A percentile compares a stretch with the other conserved stretches of the same genome.
phyloP scores from a whole-genome alignment of 1,139 yeast species.

The Sporopachydermia cereana region DNA sequence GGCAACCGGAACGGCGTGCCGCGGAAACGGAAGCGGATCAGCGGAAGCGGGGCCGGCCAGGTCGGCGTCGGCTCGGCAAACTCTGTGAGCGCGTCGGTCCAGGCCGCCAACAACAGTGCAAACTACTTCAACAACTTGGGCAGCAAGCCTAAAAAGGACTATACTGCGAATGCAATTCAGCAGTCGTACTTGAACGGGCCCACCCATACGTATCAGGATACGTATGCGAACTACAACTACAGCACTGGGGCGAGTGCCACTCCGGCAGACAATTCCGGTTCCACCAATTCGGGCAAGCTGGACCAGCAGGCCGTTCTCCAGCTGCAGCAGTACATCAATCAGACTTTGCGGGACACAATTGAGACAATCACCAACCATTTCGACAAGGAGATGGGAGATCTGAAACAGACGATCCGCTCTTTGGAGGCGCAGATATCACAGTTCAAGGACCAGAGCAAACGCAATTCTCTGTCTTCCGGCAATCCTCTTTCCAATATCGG shows the following conservation, averaged over 20 bases:
- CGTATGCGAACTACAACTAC: conserved; percentile 1
- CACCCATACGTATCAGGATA: conserved; percentile 1
- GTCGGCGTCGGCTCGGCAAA: background rate
- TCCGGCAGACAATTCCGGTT: background rate
- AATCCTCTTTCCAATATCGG: conserved; percentile 2
- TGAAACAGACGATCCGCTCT: background rate
- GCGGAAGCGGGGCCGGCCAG: background rate
- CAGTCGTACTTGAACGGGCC: conserved; percentile 3
- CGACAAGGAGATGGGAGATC: conserved; percentile 1
- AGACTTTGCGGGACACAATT: conserved; percentile 2
- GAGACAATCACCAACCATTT: conserved; percentile 3
- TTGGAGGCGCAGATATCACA: conserved; percentile 3
- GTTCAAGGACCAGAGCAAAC: conserved; percentile 1
- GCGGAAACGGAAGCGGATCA: conserved; percentile 1
- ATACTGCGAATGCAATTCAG: background rate
- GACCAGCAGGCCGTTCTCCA: background rate
- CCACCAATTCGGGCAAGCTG: background rate
- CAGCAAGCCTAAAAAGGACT: background rate
- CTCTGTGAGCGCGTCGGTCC: background rate
- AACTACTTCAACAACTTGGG: background rate
- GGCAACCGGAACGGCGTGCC: background rate
- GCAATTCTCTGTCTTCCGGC: background rate
- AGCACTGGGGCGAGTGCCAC: background rate
- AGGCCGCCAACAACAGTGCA: background rate
- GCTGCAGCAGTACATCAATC: background rate